Evolutionary conservation across 1,139 yeast species (phyloP), one percentile per base, ranked within the genome.

Genomic region (Debaryomyces psychrophilus): DNA sequence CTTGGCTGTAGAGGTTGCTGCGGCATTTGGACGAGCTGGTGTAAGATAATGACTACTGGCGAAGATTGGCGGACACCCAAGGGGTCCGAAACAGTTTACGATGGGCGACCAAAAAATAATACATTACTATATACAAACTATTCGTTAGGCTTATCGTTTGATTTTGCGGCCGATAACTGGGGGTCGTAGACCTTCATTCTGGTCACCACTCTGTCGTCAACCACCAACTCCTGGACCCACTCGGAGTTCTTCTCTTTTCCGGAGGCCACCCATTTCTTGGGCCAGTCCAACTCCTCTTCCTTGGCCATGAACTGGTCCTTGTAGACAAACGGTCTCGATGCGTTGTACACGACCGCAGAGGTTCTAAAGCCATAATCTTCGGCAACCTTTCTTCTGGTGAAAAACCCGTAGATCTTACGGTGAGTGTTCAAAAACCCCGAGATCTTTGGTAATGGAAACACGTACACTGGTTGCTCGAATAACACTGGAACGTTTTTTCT

Each of bases 271-370:
- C 97, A 95, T 51, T 79, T 77, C 51, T 72, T 71, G 18, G 98
- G 97, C 99, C 99, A 95, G 55, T 90, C 95, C 14, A 68, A 62
- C 62, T 93, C 98, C 63, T 95, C 99, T 36, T 73, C 82, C 31
- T 67, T 65, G 8, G 84, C 87, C 56, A 78, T 65, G 33, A 73
- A 69, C 35, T 79, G 66, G 57, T 89, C 95, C 41, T 72, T 71
- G 43, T 62, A 61, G 44, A 73, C 76, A 58, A 83, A 88, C 3
- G 82, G 79, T 41, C 95, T 71, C 31, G 78, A 67, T 20, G 73
- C 61, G 44, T 80, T 80, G 48, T 80, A 72, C 5, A 88, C 84
- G 3, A 87, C 73, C 0, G 81, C 79, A 31, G 83, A 73, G 0
- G 96, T 77, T 35, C 77, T 72, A 29, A 73, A 73, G 26, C 93